Evolutionary conservation across 345 rosid genomes (phyloP), one percentile per base, ranked within the genome.

Genomic region (Arabidopsis arenosa): DNA sequence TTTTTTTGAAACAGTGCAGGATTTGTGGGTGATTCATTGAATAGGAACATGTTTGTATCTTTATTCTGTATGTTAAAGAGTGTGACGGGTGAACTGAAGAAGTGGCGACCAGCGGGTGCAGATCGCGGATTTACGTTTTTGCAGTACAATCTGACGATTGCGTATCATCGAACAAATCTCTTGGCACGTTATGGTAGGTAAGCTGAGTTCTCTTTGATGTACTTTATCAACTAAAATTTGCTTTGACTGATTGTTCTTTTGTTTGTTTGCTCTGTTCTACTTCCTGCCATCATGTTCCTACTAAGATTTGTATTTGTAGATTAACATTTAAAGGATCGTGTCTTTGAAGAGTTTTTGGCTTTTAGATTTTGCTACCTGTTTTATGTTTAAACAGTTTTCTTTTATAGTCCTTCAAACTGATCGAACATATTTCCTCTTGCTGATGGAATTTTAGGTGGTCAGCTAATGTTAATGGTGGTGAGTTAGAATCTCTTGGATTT

Each of bases 141-240:
- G 79, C 79, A 30, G 5, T 88, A 90, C 73, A 95, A 95, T 80
- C 86, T 95, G 14, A 95, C 97, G 15, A 84, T 95, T 78, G 92
- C 99, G 0, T 95, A 95, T 72, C 99, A 95, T 73, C 84, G 97
- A 65, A 95, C 99, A 1, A 95, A 90, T 86, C 96, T 95, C 17
- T 78, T 92, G 84, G 96, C 87, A 4, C 96, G 87, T 40, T 90
- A 95, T 62, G 93, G 91, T 89, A 95, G 99, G 99, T 95, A 89
- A 88, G 97, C 85, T 86, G 56, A 56, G 69, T 55, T 70, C 66
- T 5, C 23, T 11, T 49, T 66, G n/a, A n/a, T n/a, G n/a, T n/a
- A n/a, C n/a, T n/a, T n/a, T n/a, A n/a, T n/a, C n/a, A n/a, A n/a
- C n/a, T n/a, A n/a, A n/a, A n/a, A n/a, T n/a, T n/a, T n/a, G n/a